A percentile compares a stretch with the other conserved stretches of the same genome.
These are phyloP conservation scores for Litchi chinensis DNA, from an alignment of 345 rosid species.

Conservation along the genomic window DNA sequence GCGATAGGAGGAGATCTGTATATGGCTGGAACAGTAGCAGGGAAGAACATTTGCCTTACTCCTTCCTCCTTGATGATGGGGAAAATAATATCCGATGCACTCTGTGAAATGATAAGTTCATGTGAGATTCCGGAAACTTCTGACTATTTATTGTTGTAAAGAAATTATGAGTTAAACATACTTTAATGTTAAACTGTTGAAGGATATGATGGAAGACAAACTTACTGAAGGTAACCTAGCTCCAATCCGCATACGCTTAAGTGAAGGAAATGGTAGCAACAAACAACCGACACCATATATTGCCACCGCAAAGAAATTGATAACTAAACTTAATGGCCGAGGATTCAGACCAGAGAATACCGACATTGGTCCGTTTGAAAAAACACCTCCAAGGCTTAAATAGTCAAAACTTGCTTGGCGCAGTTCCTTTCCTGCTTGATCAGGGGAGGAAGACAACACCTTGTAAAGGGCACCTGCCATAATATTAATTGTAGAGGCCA, in stretches of 20 bases:
- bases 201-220: background rate
- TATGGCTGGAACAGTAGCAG: constrained; percentile 36
- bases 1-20: constrained; percentile 30
- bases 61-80: constrained; percentile 54
- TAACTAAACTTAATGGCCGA: constrained; percentile 48
- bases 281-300: constrained; percentile 54
- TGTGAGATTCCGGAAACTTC: background rate
- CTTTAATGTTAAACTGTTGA: background rate
- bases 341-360: constrained; percentile 60
- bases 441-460: constrained; percentile 53
- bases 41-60: constrained; percentile 54
- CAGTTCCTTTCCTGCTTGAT: constrained; percentile 54
- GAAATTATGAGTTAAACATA: background rate
- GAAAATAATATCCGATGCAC: constrained; percentile 48
- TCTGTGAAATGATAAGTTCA: constrained; percentile 23
- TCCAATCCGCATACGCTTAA: constrained; percentile 48
- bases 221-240: constrained; percentile 49
- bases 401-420: constrained; percentile 60
- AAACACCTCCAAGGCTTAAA: constrained; percentile 55
- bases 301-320: constrained; percentile 59
- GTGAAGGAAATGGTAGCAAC: constrained; percentile 53
- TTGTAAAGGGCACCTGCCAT: constrained; percentile 57
- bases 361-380: constrained; percentile 51
- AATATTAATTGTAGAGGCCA: constrained; percentile 63
- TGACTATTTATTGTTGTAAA: background rate